These are phyloP conservation scores for Chlamydomonas asymmetrica DNA, from an alignment of 139 green algal species.

Conservation along the genomic window DNA sequence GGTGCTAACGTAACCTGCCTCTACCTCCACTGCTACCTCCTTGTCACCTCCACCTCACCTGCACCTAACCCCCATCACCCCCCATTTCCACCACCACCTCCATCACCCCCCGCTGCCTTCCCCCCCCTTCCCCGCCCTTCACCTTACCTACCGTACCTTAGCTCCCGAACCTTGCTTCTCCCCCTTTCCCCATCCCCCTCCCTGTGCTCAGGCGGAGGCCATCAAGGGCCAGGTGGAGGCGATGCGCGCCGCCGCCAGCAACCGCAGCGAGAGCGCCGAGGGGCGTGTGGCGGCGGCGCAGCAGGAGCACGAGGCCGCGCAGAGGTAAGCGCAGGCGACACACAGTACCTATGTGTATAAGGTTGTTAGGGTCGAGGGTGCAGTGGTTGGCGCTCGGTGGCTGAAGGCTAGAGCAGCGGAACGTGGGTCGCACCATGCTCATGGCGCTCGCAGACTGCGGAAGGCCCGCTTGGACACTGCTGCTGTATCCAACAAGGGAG, in stretches of 20 bases:
- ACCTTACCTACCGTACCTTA: neutral
- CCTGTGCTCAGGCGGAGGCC: neutral
- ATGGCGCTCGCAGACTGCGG: neutral
- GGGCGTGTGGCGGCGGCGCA: constrained; percentile 28
- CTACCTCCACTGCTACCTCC: neutral
- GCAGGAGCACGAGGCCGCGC: constrained; percentile 50
- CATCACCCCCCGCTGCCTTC: too few species aligned
- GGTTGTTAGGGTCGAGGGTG: too few species aligned
- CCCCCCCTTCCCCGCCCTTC: neutral
- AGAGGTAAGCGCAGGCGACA: constrained; percentile 46
- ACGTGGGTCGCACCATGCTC: neutral
- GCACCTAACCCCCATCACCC: neutral
- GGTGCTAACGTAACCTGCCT: neutral
- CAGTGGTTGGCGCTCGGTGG: neutral
- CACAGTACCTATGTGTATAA: too few species aligned
- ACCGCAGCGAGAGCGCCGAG: constrained; percentile 52
- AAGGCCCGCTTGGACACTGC: neutral
- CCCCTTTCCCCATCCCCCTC: neutral
- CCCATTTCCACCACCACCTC: neutral
- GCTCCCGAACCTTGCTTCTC: neutral
- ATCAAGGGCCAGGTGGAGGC: constrained; percentile 43
- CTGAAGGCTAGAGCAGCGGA: neutral
- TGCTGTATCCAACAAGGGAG: neutral
- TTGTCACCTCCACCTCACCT: too few species aligned
- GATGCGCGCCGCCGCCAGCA: constrained; percentile 45